A percentile compares a stretch with the other conserved stretches of the same genome.
phyloP scores from a whole-genome alignment of 1,284 basidiomycete genomes.

The Ustilago curta region DNA sequence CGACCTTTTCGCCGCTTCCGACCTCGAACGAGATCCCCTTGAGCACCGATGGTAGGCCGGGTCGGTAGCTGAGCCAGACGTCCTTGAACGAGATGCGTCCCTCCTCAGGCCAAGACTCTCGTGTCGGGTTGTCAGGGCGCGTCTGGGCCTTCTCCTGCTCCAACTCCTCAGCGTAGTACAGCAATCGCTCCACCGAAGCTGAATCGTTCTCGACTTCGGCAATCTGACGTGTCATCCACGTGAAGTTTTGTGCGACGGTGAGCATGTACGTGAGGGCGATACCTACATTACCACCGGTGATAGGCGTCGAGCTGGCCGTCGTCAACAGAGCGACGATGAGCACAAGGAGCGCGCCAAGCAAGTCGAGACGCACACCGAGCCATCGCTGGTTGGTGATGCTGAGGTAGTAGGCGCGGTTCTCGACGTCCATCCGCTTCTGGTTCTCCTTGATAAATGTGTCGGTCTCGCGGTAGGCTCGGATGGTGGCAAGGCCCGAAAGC shows the following conservation, averaged over 20 bases:
- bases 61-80: slow-evolving; percentile 72
- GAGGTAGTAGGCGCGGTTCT: slow-evolving; percentile 90
- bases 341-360: slow-evolving; percentile 67
- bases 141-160: slow-evolving; percentile 66
- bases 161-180: slow-evolving; percentile 65
- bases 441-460: slow-evolving; percentile 74
- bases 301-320: slow-evolving; percentile 43
- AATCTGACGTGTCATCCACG: slow-evolving; percentile 68
- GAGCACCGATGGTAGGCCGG: slow-evolving; percentile 72
- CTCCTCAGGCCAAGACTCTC: slow-evolving; percentile 64
- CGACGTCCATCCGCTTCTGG: slow-evolving; percentile 79
- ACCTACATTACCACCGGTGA: slow-evolving; percentile 55
- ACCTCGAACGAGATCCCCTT: slow-evolving; percentile 71
- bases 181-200: slow-evolving; percentile 66
- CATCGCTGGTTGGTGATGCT: slow-evolving; percentile 85
- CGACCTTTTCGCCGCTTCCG: slow-evolving; percentile 73
- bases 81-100: slow-evolving; percentile 67
- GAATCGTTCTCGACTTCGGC: slow-evolving; percentile 70
- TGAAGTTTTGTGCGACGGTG: slow-evolving; percentile 61
- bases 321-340: slow-evolving; percentile 63
- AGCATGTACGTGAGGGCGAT: slow-evolving; percentile 66
- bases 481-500: slow-evolving; percentile 84
- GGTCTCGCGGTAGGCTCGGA: slow-evolving; percentile 78
- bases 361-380: slow-evolving; percentile 78
- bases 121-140: slow-evolving; percentile 50